Evolutionary conservation across 441 rosid genomes (phyloP).

Genomic region (Rhodomyrtus psidioides): DNA sequence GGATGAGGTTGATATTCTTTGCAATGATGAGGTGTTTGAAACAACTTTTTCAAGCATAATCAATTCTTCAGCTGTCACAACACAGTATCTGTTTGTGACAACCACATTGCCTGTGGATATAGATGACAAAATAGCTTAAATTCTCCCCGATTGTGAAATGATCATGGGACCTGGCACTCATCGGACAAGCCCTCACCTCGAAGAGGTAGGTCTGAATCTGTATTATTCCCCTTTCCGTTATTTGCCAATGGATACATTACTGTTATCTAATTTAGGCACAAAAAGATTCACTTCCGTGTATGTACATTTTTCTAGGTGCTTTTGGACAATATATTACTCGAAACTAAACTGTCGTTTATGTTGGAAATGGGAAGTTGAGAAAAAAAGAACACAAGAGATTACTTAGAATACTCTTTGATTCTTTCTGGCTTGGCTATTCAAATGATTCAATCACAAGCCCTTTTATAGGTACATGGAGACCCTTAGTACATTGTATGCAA

Average conservation of each 20-base stretch:
- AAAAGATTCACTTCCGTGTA: background rate
- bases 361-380: too few species aligned
- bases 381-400: too few species aligned
- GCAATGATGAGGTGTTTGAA: slow-evolving; percentile 74
- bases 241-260: background rate
- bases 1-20: slow-evolving; percentile 89
- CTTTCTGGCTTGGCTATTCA: too few species aligned
- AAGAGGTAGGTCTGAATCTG: slow-evolving; percentile 51
- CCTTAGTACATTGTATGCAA: too few species aligned
- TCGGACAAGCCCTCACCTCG: slow-evolving; percentile 68
- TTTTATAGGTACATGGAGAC: too few species aligned
- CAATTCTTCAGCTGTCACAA: slow-evolving; percentile 56
- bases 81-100: slow-evolving; percentile 84
- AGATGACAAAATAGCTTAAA: slow-evolving; percentile 72
- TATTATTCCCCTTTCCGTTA: background rate
- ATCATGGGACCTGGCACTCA: slow-evolving; percentile 90
- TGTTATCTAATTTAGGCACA: background rate
- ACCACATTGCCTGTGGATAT: slow-evolving; percentile 78
- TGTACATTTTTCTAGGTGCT: background rate
- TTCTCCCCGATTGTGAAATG: slow-evolving; percentile 75
- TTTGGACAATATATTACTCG: background rate
- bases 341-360: background rate
- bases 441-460: too few species aligned
- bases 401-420: too few species aligned
- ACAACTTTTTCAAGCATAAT: slow-evolving; percentile 58